Percentiles rank a stretch among this genome's conserved stretches.
These are phyloP conservation scores for Colletotrichum sp. DNA, from an alignment of 2,329 filamentous ascomycete genomes.

Conservation along the genomic window DNA sequence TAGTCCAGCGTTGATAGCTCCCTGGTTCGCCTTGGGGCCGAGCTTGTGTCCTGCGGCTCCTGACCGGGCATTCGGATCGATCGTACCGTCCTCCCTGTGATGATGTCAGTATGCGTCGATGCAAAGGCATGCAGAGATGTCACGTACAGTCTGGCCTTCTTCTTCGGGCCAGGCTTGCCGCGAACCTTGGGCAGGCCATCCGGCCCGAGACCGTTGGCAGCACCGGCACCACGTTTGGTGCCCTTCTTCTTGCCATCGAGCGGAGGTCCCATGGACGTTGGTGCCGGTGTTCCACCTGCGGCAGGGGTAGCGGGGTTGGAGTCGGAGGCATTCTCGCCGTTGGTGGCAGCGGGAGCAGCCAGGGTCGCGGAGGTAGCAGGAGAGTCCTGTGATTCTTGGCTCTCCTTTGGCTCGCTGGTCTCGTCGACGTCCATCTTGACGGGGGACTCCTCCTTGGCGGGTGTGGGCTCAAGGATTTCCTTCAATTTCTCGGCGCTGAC, in stretches of 20 bases:
- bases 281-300: slow-evolving; percentile 58
- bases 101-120: neutral
- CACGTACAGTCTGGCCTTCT: slow-evolving; percentile 91
- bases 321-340: slow-evolving; percentile 61
- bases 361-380: slow-evolving; percentile 46
- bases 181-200: slow-evolving; percentile 72
- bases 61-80: slow-evolving; percentile 55
- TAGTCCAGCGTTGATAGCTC: slow-evolving; percentile 95
- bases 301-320: slow-evolving; percentile 65
- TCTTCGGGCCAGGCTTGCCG: slow-evolving; percentile 94
- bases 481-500: slow-evolving; percentile 55
- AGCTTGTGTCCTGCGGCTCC: slow-evolving; percentile 75
- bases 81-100: slow-evolving; percentile 64
- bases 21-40: slow-evolving; percentile 94
- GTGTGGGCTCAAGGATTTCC: slow-evolving; percentile 49
- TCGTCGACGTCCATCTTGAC: slow-evolving; percentile 34
- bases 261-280: slow-evolving; percentile 63
- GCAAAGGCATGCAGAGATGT: neutral
- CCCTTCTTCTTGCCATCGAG: slow-evolving; percentile 77
- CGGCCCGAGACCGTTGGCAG: slow-evolving; percentile 61
- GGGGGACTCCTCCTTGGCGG: slow-evolving; percentile 48
- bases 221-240: slow-evolving; percentile 70
- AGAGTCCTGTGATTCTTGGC: slow-evolving; percentile 46
- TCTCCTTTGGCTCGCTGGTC: slow-evolving; percentile 31
- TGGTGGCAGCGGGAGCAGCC: slow-evolving; percentile 45